Evolutionary conservation across 2,329 filamentous ascomycete species (phyloP).

Genomic region (Colletotrichum scovillei): DNA sequence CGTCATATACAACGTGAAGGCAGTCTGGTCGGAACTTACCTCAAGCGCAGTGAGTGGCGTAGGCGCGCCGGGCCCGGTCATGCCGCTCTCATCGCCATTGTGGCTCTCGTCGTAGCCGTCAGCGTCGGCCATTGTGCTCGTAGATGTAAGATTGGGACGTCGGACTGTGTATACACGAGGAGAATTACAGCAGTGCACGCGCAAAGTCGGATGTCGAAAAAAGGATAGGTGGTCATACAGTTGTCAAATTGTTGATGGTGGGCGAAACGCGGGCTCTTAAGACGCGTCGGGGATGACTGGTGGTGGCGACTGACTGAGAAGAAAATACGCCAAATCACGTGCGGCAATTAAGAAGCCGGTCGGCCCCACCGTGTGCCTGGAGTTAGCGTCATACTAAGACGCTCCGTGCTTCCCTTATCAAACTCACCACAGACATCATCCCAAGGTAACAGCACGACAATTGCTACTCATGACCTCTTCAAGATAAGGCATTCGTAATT

Average conservation of each 20-base stretch:
- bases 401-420: background rate
- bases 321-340: slow-evolving; percentile 53
- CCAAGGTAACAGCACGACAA: background rate
- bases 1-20: background rate
- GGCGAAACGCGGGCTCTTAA: slow-evolving; percentile 16
- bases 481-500: no score
- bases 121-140: slow-evolving; percentile 55
- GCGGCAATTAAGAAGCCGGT: slow-evolving; percentile 27
- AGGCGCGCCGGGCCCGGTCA: slow-evolving; percentile 89
- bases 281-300: slow-evolving; percentile 46
- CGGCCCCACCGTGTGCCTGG: slow-evolving; percentile 19
- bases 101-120: slow-evolving; percentile 77
- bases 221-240: background rate
- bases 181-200: background rate
- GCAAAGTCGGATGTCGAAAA: background rate
- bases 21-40: slow-evolving; percentile 60
- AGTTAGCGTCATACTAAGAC: background rate
- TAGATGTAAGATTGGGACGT: background rate
- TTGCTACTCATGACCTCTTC: no score
- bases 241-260: background rate
- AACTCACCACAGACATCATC: no score
- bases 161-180: background rate
- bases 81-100: slow-evolving; percentile 74
- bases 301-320: slow-evolving; percentile 41
- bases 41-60: slow-evolving; percentile 88